Base-by-base conservation (phyloP, 2,329 filamentous ascomycete species). In the Colletotrichum cordylinicola region DNA sequence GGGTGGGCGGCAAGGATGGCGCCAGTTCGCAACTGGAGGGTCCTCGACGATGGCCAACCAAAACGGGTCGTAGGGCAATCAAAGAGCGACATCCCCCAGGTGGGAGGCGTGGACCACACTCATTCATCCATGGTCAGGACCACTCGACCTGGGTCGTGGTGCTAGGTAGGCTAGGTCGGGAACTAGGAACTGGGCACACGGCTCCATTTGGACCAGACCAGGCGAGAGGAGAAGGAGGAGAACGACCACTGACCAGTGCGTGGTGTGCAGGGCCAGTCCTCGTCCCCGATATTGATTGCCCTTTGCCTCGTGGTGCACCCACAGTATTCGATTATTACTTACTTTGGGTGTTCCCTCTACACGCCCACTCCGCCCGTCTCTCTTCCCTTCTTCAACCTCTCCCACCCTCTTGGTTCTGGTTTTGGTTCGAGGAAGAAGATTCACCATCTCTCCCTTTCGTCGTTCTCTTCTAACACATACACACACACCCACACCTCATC, bases 61-160 rank as follows among this genome's bases (percentile, higher is more conserved):
- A 65, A 69, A 75, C 12, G 33, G 70, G 60, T 52, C 27, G 61
- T 48, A 48, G 60, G 31, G 71, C 74, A 76, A 76, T 76, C 74
- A 76, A 76, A 75, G 74, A 76, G 74, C 70, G 72, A 74, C 71
- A 70, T 70, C n/a, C 74, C 74, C 74, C 64, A 61, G 72, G 72
- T 62, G 52, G 35, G n/a, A 39, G 33, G 48, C 74, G 62, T 67
- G 68, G 72, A 43, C 55, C 39, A 48, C 39, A 12, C 39, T 48
- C 39, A 7, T n/a, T 48, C 39, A 48, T 48, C 10, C 18, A 48
- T 48, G 39, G 43, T 21, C n/a, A 31, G 52, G 65, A 35, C 43
- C 43, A 52, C 43, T 52, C 43, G 43, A 21, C 43, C 43, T 52
- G 43, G 43, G 43, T 52, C 43, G 43, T 2, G 10, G 43, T 52